Conservation (phyloP, 345 rosid genomes). For the Psidium guajava region DNA sequence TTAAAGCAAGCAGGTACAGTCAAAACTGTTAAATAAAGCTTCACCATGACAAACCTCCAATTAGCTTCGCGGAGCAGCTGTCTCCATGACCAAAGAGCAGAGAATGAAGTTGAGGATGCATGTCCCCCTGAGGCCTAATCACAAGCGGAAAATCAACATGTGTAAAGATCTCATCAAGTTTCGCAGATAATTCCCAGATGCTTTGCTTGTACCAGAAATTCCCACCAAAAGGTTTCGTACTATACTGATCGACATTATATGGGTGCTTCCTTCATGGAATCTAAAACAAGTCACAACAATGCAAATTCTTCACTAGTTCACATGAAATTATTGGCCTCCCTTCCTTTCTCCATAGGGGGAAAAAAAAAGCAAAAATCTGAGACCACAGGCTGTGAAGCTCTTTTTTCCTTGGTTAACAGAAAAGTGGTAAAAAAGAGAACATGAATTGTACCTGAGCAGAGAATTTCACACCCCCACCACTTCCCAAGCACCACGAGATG, state of each 20-base stretch:
- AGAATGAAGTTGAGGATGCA: background rate
- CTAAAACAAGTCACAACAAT: slow-evolving; percentile 18
- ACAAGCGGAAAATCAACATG: background rate
- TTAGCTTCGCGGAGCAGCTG: background rate
- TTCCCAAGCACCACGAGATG: slow-evolving; percentile 1
- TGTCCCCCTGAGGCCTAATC: background rate
- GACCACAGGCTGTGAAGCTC: background rate
- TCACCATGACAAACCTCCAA: background rate
- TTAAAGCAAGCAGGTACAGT: background rate
- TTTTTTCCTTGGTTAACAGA: background rate
- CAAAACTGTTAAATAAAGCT: background rate
- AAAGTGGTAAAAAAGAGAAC: background rate
- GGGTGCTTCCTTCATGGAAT: slow-evolving; percentile 7
- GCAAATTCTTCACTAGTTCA: slow-evolving; percentile 2
- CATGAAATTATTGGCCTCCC: slow-evolving; percentile 26
- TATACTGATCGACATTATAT: slow-evolving; percentile 4
- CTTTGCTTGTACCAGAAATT: background rate
- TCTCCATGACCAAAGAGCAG: background rate
- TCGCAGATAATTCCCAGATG: background rate
- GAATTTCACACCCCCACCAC: background rate
- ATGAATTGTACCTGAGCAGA: background rate
- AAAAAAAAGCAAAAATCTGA: background rate
- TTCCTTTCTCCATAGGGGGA: background rate
- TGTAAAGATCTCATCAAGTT: background rate
- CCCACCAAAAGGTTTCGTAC: slow-evolving; percentile 5